phyloP scores from a whole-genome alignment of 768 basidiomycete genomes.

The Leccinum obscurum region DNA sequence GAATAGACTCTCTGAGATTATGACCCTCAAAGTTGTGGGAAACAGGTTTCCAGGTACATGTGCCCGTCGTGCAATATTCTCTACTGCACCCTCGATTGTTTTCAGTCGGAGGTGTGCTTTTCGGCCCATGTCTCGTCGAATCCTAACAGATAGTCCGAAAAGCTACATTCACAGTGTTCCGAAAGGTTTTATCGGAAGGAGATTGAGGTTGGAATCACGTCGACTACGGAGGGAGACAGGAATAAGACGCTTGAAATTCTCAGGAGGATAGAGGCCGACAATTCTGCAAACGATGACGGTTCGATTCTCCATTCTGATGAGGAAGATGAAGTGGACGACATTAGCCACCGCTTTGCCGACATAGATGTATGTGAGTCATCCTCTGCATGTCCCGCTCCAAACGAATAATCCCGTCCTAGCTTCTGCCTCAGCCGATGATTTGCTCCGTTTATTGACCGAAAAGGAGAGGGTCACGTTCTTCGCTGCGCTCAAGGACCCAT shows the following conservation, averaged over 20 bases:
- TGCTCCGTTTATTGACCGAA: constrained; percentile 64
- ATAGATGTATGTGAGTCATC: constrained; percentile 60
- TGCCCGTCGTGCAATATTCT: constrained; percentile 80
- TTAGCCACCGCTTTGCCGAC: constrained; percentile 51
- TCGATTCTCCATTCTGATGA: constrained; percentile 35
- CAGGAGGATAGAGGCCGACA: constrained; percentile 70
- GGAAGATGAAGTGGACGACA: constrained; percentile 43
- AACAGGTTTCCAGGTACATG: constrained; percentile 77
- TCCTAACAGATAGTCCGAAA: background rate
- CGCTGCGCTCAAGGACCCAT: constrained; percentile 57
- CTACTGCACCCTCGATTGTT: constrained; percentile 81
- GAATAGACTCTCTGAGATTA: constrained; percentile 4
- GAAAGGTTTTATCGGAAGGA: constrained; percentile 81
- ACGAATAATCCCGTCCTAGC: constrained; percentile 38
- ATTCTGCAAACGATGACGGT: constrained; percentile 37
- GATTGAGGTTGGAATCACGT: constrained; percentile 60
- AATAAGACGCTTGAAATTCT: constrained; percentile 68
- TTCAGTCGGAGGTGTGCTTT: constrained; percentile 63
- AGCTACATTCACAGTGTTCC: constrained; percentile 72
- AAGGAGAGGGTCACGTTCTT: constrained; percentile 62
- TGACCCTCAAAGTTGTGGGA: constrained; percentile 54
- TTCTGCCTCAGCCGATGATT: constrained; percentile 49
- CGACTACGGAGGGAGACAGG: constrained; percentile 58
- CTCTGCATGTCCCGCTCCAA: background rate
- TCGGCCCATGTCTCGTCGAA: background rate